Evolutionary conservation across 192 early-diverging fungal species (phyloP), one percentile per base, ranked within the genome.

Genomic region (Mortierella claussenii): DNA sequence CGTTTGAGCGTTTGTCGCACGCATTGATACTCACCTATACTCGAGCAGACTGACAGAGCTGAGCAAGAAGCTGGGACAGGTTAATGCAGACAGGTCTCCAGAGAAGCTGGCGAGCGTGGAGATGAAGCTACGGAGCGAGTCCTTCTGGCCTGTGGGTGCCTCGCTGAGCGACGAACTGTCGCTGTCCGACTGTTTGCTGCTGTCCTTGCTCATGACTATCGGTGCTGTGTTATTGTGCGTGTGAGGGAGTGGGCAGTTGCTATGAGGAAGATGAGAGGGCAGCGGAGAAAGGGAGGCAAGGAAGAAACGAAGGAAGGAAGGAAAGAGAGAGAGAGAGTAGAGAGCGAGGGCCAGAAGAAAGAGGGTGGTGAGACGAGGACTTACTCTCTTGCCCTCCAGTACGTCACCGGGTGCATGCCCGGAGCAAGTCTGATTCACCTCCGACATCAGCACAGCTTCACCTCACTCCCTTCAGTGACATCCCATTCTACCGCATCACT

Each of bases 51-150:
- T 92, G 47, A 87, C 86, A 36, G 91, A 89, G 54, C 87, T 89
- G 51, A 94, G 80, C 11, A 94, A 69, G 62, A 93, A 94, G 48
- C 89, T 88, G 26, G 93, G 93, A 69, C 91, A 92, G 3, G 93
- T 93, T 56, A 94, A 79, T 46, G 86, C 81, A 13, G 90, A 92
- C 10, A 94, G 80, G 55, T 94, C 93, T 34, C 93, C 93, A 15
- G 91, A 91, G 62, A 92, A 92, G 20, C 89, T 87, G 30, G 90
- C 86, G 26, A 94, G 71, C 20, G 87, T 89, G 18, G 73, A 30
- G 64, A 76, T 67, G 34, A 76, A 76, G n/a, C 58, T 60, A 36
- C 59, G 52, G 53, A 76, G 50, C 2, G 73, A 62, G 30, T 76
- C 73, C 64, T 66, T 67, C 1, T 76, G 64, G 2, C 5, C 30